Evolutionary conservation across 495 filamentous ascomycete genomes (phyloP), one percentile per base, ranked within the genome.

Genomic region (Staphylotrichum longicolle): DNA sequence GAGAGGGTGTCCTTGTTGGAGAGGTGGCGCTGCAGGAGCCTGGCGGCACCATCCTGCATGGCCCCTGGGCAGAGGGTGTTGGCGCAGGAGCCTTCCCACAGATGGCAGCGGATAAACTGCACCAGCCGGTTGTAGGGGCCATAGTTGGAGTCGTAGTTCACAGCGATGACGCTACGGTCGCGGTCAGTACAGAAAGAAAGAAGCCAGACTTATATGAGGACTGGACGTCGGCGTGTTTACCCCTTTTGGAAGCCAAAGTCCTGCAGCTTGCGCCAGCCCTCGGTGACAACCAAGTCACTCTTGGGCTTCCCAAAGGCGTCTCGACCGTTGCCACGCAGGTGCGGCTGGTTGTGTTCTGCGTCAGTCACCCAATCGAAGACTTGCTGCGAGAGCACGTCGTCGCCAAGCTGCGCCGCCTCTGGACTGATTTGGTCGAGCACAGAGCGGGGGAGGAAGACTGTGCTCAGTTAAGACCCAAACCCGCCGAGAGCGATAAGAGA

Each of bases 41-140:
- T 78, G 7, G 86, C 84, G 7, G 87, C 88, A 10, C 88, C 88
- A 63, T 91, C 88, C 10, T 82, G 82, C 88, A 90, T 91, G 30
- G 82, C 83, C 45, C 81, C 83, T 0, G 88, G 88, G 67, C 88
- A 91, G 14, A 83, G 83, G 4, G 85, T 85, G 47, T 82, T 78
- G 0, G 81, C 85, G 15, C 79, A 84, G 12, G 85, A 87, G 5
- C 78, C 82, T 14, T 82, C 76, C 76, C 86, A 89, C 9, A 91
- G 70, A 64, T 90, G 88, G 55, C 68, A 82, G 63, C 87, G 83
- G 7, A 78, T 64, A 58, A 83, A 84, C 70, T 85, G 82, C 37
- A 78, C 69, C 4, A 83, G 64, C 4, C 89, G 75, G 35, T 79
- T 78, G 66, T 80, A 82, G 12, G 72, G 68, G 4, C 67, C 77